Evolutionary conservation across 805 yeast genomes (phyloP), one percentile per base, ranked within the genome.

Genomic region (Helenozyma baotianmanensis): DNA sequence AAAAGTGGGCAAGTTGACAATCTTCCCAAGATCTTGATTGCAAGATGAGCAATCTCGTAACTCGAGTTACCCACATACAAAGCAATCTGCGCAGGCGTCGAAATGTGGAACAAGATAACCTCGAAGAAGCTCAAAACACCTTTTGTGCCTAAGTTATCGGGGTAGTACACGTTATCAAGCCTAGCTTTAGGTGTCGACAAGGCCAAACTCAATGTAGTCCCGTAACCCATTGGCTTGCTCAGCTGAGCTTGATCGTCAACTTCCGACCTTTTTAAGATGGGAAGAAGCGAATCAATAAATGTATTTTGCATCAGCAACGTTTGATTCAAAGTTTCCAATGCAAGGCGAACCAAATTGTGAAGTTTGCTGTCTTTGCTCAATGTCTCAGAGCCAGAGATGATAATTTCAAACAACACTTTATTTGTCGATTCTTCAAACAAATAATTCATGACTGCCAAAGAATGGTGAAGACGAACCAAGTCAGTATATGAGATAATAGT

Each of bases 81-180:
- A 0, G 92, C 82, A 27, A 88, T 54, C 42, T 83, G 83, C 0
- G 85, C 84, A 14, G 89, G 70, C 8, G 83, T 60, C 0, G 87
- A 74, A n/a, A 88, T 58, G 40, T 83, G 74, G 54, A 79, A 77
- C 15, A 84, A 58, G 7, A 89, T 60, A 0, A 89, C 80, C 48
- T 86, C 94, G 48, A 69, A 78, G 43, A 84, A 83, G 3, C 82
- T 72, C 10, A 72, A 59, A 6, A 80, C 51, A 0, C 85, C 88
- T 45, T 73, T 79, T 2, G 78, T 69, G 6, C 83, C 81, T 30
- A 72, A 42, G 50, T 44, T 51, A 10, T 63, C 54, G 1, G 78
- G 70, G 32, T 55, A 51, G 41, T 64, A 66, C 14, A 62, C 56
- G 25, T 48, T 51, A 42, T 60, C 69, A 26, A 39, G 44, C 3